phyloP scores from a whole-genome alignment of 176 grass and related monocot species.

The Bothriochloa decipiens region DNA sequence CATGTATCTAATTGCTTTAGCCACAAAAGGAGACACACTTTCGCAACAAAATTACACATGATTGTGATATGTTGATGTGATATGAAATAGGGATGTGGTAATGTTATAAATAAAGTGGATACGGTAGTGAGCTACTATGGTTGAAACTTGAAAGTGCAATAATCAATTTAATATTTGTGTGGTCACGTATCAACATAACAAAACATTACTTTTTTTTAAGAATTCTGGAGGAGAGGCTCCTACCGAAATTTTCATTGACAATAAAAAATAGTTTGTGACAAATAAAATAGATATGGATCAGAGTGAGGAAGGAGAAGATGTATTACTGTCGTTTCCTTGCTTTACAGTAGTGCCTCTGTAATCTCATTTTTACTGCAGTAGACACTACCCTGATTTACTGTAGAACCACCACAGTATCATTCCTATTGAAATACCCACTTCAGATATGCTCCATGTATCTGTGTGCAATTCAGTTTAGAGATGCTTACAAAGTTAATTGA shows the following conservation, averaged over 20 bases:
- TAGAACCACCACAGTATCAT: neutral
- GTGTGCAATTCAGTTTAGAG: constrained; percentile 11
- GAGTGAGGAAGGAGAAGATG: neutral
- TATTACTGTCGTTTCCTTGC: neutral
- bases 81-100: neutral
- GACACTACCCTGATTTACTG: neutral
- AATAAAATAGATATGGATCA: neutral
- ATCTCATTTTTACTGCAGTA: neutral
- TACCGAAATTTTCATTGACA: neutral
- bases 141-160: neutral
- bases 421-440: constrained; percentile 8
- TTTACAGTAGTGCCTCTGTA: neutral
- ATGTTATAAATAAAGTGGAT: neutral
- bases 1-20: neutral
- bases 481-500: neutral
- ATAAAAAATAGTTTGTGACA: neutral
- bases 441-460: constrained; percentile 15
- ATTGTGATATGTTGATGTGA: neutral
- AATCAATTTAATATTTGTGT: neutral
- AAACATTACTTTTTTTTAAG: neutral
- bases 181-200: neutral
- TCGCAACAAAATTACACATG: neutral
- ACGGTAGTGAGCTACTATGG: neutral
- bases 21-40: neutral
- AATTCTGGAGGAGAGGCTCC: neutral